phyloP scores from a whole-genome alignment of 352 stramenopile species.

The Thalassiosira exigua region DNA sequence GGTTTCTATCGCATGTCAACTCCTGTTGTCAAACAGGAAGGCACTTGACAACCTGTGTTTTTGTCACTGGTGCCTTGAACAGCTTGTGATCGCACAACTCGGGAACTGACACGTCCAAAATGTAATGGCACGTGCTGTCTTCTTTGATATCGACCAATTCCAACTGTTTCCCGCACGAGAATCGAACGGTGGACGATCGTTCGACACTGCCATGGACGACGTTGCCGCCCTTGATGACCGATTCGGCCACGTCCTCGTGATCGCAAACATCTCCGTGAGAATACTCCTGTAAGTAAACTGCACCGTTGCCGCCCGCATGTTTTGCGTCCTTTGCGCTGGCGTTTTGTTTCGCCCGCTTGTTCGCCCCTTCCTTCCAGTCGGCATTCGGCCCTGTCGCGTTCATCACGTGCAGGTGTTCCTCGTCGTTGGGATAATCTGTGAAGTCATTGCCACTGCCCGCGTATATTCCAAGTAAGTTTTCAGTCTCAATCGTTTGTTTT shows the following conservation, averaged over 20 bases:
- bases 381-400: slow-evolving; percentile 49
- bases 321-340: slow-evolving; percentile 16
- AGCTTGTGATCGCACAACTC: slow-evolving; percentile 79
- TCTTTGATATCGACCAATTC: slow-evolving; percentile 76
- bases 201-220: slow-evolving; percentile 66
- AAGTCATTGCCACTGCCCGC: slow-evolving; percentile 38
- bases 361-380: background rate
- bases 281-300: slow-evolving; percentile 80
- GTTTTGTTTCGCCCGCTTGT: slow-evolving; percentile 15
- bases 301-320: slow-evolving; percentile 60
- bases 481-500: slow-evolving; percentile 51
- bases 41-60: slow-evolving; percentile 82
- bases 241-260: slow-evolving; percentile 80
- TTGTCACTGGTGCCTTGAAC: slow-evolving; percentile 72
- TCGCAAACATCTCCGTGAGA: slow-evolving; percentile 76
- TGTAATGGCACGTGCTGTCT: slow-evolving; percentile 83
- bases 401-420: slow-evolving; percentile 69
- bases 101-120: slow-evolving; percentile 76
- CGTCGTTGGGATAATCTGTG: slow-evolving; percentile 55
- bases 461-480: slow-evolving; percentile 71
- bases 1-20: too few species aligned
- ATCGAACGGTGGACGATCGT: slow-evolving; percentile 74
- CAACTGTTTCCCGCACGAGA: slow-evolving; percentile 67
- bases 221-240: slow-evolving; percentile 79
- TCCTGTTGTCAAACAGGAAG: slow-evolving; percentile 63